Evolutionary conservation across 306 rosid species (phyloP), one percentile per base, ranked within the genome.

Genomic region (Fragaria iinumae): DNA sequence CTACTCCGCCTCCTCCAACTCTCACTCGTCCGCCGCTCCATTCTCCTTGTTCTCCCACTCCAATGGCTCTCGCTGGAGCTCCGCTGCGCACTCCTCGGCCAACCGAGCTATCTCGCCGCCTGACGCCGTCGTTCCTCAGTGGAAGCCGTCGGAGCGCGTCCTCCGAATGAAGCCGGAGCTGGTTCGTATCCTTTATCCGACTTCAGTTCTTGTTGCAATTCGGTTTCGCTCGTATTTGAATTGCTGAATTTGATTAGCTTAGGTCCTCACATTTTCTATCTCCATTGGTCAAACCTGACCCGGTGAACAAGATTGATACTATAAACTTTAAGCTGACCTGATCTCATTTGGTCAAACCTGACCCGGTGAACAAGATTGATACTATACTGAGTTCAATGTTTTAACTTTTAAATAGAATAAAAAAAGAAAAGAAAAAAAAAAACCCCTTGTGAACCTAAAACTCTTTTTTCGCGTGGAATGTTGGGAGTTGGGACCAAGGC

Each of bases 71-170:
- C 91, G 91, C 73, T 87, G 93, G 63, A 84, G 72, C 83, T 81
- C 88, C 80, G 86, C 69, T 25, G 50, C 86, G 25, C 71, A 76
- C 69, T 50, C 86, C 0, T 47, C 80, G 32, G 73, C 81, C 8
- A 38, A 25, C 73, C 71, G 88, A 27, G 69, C 80, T 73, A 47
- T 74, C 71, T 8, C 91, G 7, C 60, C 62, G 23, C 90, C 91
- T 0, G 93, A 82, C 5, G 14, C 91, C 4, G 83, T 90, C 48
- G 80, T 87, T 74, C 89, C 92, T 29, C 80, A 77, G 3, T 92
- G 96, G 96, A 88, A 83, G 73, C 97, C 97, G 13, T 92, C 97
- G 47, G 88, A 92, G 39, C 96, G 97, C 74, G 97, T 84, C 83
- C 90, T 91, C 13, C 88, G 93, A 55, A 87, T 92, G 93, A 87